Base-by-base conservation (phyloP, 202 grass and related monocot genomes). In the Cymbopogon flexuosus region DNA sequence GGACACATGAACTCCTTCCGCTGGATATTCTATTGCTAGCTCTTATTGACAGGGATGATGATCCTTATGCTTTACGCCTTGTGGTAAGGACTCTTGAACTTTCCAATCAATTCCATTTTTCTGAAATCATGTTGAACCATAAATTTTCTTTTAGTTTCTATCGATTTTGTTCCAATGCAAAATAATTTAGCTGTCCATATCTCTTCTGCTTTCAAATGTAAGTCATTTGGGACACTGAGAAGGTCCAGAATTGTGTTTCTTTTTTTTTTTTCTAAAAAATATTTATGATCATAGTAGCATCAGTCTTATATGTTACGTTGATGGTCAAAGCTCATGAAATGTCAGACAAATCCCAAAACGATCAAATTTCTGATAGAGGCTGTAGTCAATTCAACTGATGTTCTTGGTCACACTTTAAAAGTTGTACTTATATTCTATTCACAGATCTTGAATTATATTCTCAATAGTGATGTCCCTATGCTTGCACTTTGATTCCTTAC, bases 31-130 rank as follows among this genome's bases (percentile, higher is more conserved):
- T 98, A 75, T 82, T 98, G 49, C 83, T 98, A 82, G 90, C 95
- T 78, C 92, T 98, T 68, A 98, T 93, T 86, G 95, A 98, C 74
- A 87, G 95, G 75, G 95, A 98, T 84, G 95, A 98, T 37, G 95
- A 98, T 89, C 86, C 82, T 69, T 91, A 91, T 88, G 92, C 95
- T 69, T 85, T 98, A 67, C 90, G 88, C 43, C 86, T 98, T 79
- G 92, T 98, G 88, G 95, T 95, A 94, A 78, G 77, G 16, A 68
- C 69, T 87, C 23, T 84, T 47, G 14, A 84, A 62, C 75, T 60
- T 73, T 76, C 24, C 56, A 62, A 35, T 71, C 21, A 23, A 51
- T 77, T 21, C 64, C 18, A 52, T 85, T 40, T 80, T 70, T 70
- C 10, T 91, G 33, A 78, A 49, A 71, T 78, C 47, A 77, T 70